Base-by-base conservation (phyloP, 116 monocot species). In the Trichopus zeylanicus region DNA sequence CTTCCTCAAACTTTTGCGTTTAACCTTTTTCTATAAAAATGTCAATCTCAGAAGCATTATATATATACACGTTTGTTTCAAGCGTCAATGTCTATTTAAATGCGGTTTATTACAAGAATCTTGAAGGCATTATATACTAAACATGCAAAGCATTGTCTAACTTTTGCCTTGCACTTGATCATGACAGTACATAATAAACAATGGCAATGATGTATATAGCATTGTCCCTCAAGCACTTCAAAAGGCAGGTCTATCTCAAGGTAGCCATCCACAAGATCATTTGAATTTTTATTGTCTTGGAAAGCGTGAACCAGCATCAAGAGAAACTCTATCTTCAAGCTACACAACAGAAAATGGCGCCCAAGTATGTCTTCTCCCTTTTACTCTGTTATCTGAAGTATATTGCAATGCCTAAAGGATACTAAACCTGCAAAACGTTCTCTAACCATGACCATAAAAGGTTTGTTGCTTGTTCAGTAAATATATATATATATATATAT, bases 211-310 rank as follows among this genome's bases (percentile, higher is more conserved):
- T 93, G 93, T 93, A 93, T 53, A n/a, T n/a, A 61, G 42, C 55
- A 57, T 70, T 24, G 67, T 93, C 38, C 85, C 60, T 48, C 60
- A 72, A 28, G 77, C 88, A 70, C 60, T 88, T 6, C 38, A 77
- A 32, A 69, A 84, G 66, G 76, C 69, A 57, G 81, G 81, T 23
- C 59, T 86, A 20, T 71, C 81, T 60, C 78, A 69, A 56, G 70
- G 46, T 22, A 35, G 51, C 53, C 88, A 92, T 60, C 92, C 92
- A 46, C 63, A 61, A 57, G 88, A 92, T 58, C 88, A 79, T 63
- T 67, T 92, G 58, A 92, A 88, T 34, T 92, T 92, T 64, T 92
- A 81, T 53, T 88, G 92, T 55, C 87, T 92, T 29, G 92, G 92
- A 60, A 88, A 82, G 65, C 81, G 88, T 60, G 92, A 92, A 74